A percentile compares a stretch with the other conserved stretches of the same genome.
phyloP scores from a whole-genome alignment of 2,329 filamentous ascomycete species.

The Venturia effusa region DNA sequence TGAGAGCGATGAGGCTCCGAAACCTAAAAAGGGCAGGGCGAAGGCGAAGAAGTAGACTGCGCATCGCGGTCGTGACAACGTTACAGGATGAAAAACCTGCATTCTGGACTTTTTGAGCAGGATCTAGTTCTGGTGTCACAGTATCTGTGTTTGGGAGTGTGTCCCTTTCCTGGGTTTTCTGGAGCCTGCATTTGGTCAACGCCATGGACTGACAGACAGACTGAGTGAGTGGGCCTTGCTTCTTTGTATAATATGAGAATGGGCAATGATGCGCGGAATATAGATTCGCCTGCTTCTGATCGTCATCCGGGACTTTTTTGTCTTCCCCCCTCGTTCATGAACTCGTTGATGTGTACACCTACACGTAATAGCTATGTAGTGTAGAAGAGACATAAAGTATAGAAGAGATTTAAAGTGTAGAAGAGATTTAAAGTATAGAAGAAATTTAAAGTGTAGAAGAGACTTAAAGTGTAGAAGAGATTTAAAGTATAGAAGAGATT shows the following conservation, averaged over 20 bases:
- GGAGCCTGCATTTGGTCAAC: neutral
- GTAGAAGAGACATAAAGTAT: too few species aligned
- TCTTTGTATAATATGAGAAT: neutral
- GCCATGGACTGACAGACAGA: too few species aligned
- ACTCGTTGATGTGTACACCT: too few species aligned
- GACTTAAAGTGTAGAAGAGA: too few species aligned
- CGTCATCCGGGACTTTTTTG: neutral
- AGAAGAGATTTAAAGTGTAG: too few species aligned
- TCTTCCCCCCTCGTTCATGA: too few species aligned
- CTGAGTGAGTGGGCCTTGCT: neutral
- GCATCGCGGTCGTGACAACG: neutral
- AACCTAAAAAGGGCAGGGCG: conserved; percentile 38
- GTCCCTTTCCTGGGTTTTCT: neutral
- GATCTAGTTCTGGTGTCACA: neutral
- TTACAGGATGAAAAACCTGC: neutral
- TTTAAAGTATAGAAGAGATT: too few species aligned
- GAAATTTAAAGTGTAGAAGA: too few species aligned
- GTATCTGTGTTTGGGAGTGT: neutral
- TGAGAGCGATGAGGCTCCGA: conserved; percentile 31
- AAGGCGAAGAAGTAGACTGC: conserved; percentile 33
- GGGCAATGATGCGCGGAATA: neutral
- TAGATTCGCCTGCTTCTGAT: neutral
- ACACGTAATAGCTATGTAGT: too few species aligned
- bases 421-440: too few species aligned
- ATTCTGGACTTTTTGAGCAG: neutral